phyloP scores from a whole-genome alignment of 352 stramenopile species.

The Phytopythium sindhum region DNA sequence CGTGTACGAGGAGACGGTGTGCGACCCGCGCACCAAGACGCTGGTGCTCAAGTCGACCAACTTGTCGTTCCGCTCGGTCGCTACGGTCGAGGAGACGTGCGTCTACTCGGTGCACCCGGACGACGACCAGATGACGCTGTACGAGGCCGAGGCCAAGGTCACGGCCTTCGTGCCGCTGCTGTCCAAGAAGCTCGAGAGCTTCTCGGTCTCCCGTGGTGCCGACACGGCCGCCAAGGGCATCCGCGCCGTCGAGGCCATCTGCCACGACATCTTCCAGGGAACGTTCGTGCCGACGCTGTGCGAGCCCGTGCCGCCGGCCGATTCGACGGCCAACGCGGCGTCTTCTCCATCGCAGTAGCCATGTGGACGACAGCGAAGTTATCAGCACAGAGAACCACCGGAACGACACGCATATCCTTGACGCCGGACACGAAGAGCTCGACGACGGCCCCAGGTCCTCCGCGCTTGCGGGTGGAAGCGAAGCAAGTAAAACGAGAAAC shows the following conservation, averaged over 20 bases:
- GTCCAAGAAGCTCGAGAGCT: constrained; percentile 77
- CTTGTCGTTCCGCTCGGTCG: constrained; percentile 69
- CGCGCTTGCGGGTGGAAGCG: neutral
- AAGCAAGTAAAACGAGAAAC: neutral
- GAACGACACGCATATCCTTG: neutral
- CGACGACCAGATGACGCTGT: constrained; percentile 51
- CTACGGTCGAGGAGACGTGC: constrained; percentile 80
- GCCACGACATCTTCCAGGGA: constrained; percentile 83
- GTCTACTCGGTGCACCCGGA: constrained; percentile 74
- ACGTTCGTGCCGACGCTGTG: constrained; percentile 70
- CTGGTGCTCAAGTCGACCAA: constrained; percentile 84
- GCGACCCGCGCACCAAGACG: constrained; percentile 55
- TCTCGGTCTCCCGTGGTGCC: constrained; percentile 65
- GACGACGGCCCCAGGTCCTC: constrained; percentile 2
- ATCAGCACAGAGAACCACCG: neutral
- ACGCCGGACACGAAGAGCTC: constrained; percentile 7
- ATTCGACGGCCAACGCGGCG: neutral
- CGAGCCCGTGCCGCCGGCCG: constrained; percentile 21
- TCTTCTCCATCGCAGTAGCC: neutral
- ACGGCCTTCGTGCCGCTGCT: constrained; percentile 82
- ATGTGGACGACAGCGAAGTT: neutral
- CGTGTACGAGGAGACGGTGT: constrained; percentile 81
- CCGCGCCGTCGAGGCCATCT: constrained; percentile 74
- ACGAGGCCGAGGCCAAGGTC: constrained; percentile 72
- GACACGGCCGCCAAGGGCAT: constrained; percentile 82